phyloP scores from a whole-genome alignment of 208 protist species.

The Acanthamoeba rhysodes region DNA sequence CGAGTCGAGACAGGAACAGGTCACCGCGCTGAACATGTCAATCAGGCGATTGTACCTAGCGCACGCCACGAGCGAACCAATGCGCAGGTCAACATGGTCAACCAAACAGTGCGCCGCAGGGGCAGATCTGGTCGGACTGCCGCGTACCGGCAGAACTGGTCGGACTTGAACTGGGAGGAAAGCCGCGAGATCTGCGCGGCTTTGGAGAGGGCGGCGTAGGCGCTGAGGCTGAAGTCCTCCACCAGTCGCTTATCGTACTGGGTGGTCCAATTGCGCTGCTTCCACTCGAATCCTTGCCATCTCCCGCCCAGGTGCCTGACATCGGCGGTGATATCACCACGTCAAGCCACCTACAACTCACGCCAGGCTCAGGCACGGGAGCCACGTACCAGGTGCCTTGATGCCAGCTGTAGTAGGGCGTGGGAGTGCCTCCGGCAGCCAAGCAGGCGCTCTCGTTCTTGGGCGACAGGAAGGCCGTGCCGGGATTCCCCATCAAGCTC shows the following conservation, averaged over 20 bases:
- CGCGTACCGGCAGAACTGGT: constrained; percentile 43
- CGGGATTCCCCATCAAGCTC: background rate
- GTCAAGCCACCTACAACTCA: too few species aligned
- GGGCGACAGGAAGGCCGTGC: constrained; percentile 4
- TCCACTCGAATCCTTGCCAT: constrained; percentile 60
- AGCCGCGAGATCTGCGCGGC: background rate
- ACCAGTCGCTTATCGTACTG: constrained; percentile 46
- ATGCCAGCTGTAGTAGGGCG: constrained; percentile 21
- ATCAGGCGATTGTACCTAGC: constrained; percentile 11
- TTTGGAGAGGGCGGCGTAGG: background rate
- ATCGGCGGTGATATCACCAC: background rate
- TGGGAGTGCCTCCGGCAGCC: constrained; percentile 20
- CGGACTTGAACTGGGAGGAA: constrained; percentile 43
- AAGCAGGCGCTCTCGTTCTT: constrained; percentile 44
- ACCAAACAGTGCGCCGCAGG: background rate
- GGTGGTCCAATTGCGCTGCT: constrained; percentile 44
- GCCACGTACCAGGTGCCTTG: background rate
- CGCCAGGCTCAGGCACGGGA: too few species aligned
- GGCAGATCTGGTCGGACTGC: too few species aligned
- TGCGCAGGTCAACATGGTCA: background rate
- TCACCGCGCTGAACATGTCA: constrained; percentile 9
- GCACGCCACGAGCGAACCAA: background rate
- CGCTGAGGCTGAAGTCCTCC: background rate
- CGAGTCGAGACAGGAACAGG: background rate
- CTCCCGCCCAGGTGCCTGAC: background rate